Evolutionary conservation across 108 stramenopile genomes (phyloP), one percentile per base, ranked within the genome.

Genomic region (Skeletonema costatum): DNA sequence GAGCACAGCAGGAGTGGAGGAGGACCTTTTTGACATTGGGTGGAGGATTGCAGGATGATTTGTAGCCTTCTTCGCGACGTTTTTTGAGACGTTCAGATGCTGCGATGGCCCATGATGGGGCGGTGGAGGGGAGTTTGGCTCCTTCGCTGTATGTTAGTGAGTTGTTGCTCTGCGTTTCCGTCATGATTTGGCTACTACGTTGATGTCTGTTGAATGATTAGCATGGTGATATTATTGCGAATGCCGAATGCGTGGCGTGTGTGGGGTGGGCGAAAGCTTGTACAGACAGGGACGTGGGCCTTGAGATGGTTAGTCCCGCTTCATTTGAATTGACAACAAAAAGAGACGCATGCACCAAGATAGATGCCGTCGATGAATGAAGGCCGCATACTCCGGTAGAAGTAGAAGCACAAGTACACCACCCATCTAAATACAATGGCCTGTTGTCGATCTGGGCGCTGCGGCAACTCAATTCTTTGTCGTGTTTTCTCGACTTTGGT

Each of bases 1-100:
- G 89, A 16, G 89, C 89, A 68, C 89, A 89, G 69, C 85, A 88
- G 3, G 66, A 64, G 70, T 87, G 87, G 8, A 89, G 72, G 17
- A 89, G 73, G 51, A 89, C 85, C n/a, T 69, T 51, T 13, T 68
- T 69, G 13, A 85, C 81, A 12, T 77, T 77, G 32, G 80, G 63
- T 6, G 86, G 86, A 4, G 77, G 60, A 16, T 41, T 46, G 31
- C 50, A 60, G 31, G 59, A 41, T 29, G 83, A 75, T 50, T 50
- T 25, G 31, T 63, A 14, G 32, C 31, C 80, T 59, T 58, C 39
- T 36, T 83, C 82, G 33, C 75, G 63, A 13, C 73, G 73, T 46
- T 56, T 50, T 61, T 82, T 51, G 33, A 87, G 60, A 6, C 87
- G 42, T 75, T 87, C 64, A 62, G 81, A 82, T 6, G 87, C 87